phyloP scores from a whole-genome alignment of 257 asterid genomes.

The Gynochthodes officinalis region DNA sequence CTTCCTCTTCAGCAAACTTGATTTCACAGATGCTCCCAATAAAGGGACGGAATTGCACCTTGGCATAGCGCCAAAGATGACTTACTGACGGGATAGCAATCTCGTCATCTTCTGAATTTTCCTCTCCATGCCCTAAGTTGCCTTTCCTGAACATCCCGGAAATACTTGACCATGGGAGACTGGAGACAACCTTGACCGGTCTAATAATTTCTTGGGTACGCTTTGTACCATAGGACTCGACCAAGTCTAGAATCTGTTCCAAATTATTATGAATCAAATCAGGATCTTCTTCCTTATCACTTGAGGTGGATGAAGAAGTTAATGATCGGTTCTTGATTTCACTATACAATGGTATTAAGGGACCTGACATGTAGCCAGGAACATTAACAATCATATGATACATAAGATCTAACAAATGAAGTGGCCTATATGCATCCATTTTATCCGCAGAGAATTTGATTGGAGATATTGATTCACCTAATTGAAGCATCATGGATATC shows the following conservation, averaged over 20 bases:
- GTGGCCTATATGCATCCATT: background rate
- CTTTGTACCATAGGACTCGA: constrained; percentile 17
- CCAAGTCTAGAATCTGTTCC: constrained; percentile 16
- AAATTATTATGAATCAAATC: constrained; percentile 18
- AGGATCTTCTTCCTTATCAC: background rate
- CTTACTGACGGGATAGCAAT: constrained; percentile 30
- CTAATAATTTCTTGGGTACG: constrained; percentile 10
- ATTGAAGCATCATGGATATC: constrained; percentile 3
- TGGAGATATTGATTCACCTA: constrained; percentile 33
- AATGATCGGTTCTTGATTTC: background rate
- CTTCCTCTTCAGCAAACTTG: constrained; percentile 21
- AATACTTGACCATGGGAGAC: constrained; percentile 30
- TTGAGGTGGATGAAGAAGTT: background rate
- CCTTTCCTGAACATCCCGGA: constrained; percentile 22
- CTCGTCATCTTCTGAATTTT: constrained; percentile 16
- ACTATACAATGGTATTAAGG: background rate
- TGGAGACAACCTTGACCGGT: constrained; percentile 18
- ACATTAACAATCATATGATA: constrained; percentile 26
- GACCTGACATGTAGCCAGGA: background rate
- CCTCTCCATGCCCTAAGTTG: background rate
- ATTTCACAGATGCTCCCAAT: constrained; percentile 28
- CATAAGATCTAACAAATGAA: constrained; percentile 40
- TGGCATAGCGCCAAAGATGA: constrained; percentile 14
- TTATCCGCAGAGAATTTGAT: constrained; percentile 17
- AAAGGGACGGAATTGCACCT: constrained; percentile 20